Percentiles rank a stretch among this genome's conserved stretches.
These are phyloP conservation scores for Lycium barbarum DNA, from an alignment of 257 asterid species.

Conservation along the genomic window DNA sequence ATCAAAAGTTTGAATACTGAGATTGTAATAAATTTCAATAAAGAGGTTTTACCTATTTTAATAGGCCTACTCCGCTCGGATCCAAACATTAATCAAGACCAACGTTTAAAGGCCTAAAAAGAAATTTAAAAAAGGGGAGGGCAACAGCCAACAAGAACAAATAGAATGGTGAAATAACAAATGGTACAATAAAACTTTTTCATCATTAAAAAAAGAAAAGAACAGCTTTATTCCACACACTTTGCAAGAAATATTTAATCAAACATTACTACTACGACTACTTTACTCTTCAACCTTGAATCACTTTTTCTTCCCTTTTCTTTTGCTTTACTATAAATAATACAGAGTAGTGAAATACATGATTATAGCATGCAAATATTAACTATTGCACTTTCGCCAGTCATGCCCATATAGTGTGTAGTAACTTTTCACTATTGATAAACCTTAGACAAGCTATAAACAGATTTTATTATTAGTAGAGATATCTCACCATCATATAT, in stretches of 20 bases:
- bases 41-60: neutral
- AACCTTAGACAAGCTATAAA: constrained; percentile 9
- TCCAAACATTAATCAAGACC: neutral
- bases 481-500: neutral
- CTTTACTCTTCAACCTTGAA: constrained; percentile 35
- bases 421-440: constrained; percentile 4
- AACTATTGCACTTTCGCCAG: constrained; percentile 19
- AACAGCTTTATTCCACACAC: constrained; percentile 10
- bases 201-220: constrained; percentile 43
- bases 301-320: neutral
- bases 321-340: constrained; percentile 27
- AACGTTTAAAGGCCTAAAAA: too few relatives aligned
- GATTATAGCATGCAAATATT: constrained; percentile 28
- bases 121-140: too few relatives aligned
- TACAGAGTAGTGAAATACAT: constrained; percentile 25
- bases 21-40: neutral
- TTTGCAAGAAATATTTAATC: constrained; percentile 23
- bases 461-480: neutral
- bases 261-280: constrained; percentile 14
- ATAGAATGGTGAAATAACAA: constrained; percentile 1
- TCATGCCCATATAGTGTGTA: neutral
- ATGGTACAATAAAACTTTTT: constrained; percentile 52
- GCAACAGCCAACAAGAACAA: neutral
- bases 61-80: neutral
- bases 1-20: too few relatives aligned